Percentiles rank a stretch among this genome's conserved stretches.
Evolutionary conservation across 345 rosid species (phyloP).

Genomic region (Fremontodendron californicum): DNA sequence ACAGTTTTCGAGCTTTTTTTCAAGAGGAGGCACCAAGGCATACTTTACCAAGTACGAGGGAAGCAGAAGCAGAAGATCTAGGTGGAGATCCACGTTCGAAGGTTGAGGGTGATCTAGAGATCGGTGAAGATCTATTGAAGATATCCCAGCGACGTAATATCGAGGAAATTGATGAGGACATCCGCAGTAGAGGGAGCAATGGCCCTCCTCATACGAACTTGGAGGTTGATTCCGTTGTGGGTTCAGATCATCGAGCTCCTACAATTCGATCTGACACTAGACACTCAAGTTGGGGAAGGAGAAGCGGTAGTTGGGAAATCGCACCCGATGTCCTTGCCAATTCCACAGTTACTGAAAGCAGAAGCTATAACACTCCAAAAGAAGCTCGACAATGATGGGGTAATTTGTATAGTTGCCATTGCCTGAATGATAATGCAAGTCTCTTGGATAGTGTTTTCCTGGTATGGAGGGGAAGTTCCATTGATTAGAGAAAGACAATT

Average conservation of each 20-base stretch:
- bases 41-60: constrained; percentile 42
- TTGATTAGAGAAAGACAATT: neutral
- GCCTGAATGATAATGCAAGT: constrained; percentile 5
- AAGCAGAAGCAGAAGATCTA: constrained; percentile 53
- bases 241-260: constrained; percentile 60
- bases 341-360: constrained; percentile 46
- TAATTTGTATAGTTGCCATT: constrained; percentile 11
- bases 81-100: neutral
- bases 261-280: constrained; percentile 57
- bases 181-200: constrained; percentile 58
- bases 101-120: neutral
- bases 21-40: constrained; percentile 56
- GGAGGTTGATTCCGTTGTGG: constrained; percentile 49
- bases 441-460: constrained; percentile 16
- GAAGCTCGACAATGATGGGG: constrained; percentile 31
- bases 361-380: constrained; percentile 42
- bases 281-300: constrained; percentile 71
- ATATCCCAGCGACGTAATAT: constrained; percentile 75
- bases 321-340: constrained; percentile 45
- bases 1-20: constrained; percentile 61
- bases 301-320: constrained; percentile 76
- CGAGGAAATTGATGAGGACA: constrained; percentile 56
- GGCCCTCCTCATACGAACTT: constrained; percentile 46
- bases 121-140: constrained; percentile 55
- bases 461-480: neutral